Percentiles rank a stretch among this genome's conserved stretches.
Conservation (phyloP, 768 basidiomycete genomes). For the Asterophora parasitica region DNA sequence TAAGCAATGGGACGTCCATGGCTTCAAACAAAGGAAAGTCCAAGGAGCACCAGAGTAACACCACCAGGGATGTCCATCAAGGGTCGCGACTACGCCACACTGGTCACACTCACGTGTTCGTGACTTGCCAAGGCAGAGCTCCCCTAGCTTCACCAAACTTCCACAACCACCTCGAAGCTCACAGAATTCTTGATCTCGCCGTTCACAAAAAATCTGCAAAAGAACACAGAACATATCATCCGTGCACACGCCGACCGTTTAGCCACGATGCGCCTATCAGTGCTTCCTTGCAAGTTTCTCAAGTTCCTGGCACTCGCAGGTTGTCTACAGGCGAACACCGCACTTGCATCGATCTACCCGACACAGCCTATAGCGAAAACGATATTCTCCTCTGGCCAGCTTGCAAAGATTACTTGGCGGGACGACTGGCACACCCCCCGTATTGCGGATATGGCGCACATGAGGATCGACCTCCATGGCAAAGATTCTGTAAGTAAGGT, state of each 20-base stretch:
- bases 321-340: constrained; percentile 2
- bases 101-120: too few relatives aligned
- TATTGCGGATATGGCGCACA: constrained; percentile 34
- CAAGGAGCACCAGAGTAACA: too few relatives aligned
- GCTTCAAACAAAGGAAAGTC: too few relatives aligned
- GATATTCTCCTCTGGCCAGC: constrained; percentile 38
- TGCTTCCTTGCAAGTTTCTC: not conserved
- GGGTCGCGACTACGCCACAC: too few relatives aligned
- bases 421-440: constrained; percentile 41
- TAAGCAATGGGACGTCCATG: too few relatives aligned
- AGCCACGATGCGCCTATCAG: not conserved
- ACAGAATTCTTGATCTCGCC: too few relatives aligned
- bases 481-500: constrained; percentile 31
- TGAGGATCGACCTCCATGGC: constrained; percentile 44
- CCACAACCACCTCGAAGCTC: too few relatives aligned
- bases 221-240: not conserved
- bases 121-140: too few relatives aligned
- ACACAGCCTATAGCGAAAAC: constrained; percentile 45
- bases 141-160: too few relatives aligned
- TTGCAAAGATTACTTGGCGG: constrained; percentile 42
- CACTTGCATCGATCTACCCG: constrained; percentile 40
- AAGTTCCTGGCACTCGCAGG: not conserved
- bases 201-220: too few relatives aligned
- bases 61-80: too few relatives aligned
- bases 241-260: not conserved